phyloP scores from a whole-genome alignment of 805 yeast genomes.

The Starmerella powellii region DNA sequence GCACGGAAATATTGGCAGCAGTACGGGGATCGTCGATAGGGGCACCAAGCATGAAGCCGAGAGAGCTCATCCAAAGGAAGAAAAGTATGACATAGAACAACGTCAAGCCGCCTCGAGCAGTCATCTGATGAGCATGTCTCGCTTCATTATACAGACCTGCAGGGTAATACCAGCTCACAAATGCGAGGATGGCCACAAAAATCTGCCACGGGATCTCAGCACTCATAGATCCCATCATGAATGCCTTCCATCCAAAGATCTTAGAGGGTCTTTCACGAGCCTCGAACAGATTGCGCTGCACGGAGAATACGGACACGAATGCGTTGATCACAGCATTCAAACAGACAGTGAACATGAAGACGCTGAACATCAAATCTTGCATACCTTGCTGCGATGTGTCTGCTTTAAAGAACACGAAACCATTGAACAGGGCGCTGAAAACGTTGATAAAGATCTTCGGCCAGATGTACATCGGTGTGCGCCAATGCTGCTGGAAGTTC shows the following conservation, averaged over 20 bases:
- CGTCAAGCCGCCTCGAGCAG: slow-evolving; percentile 41
- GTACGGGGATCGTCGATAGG: slow-evolving; percentile 55
- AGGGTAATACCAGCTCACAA: slow-evolving; percentile 43
- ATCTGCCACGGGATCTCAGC: slow-evolving; percentile 52
- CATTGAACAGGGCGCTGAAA: slow-evolving; percentile 50
- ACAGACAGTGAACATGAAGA: slow-evolving; percentile 46
- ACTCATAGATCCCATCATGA: slow-evolving; percentile 42
- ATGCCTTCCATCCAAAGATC: slow-evolving; percentile 58
- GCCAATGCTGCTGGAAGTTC: slow-evolving; percentile 38
- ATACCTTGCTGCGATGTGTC: slow-evolving; percentile 42
- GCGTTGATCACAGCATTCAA: slow-evolving; percentile 52
- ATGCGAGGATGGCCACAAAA: slow-evolving; percentile 40
- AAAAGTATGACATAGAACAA: slow-evolving; percentile 40
- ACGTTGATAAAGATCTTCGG: slow-evolving; percentile 44
- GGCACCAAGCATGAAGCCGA: slow-evolving; percentile 45
- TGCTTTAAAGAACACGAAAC: slow-evolving; percentile 57
- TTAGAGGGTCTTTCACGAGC: slow-evolving; percentile 60
- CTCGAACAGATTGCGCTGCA: slow-evolving; percentile 51
- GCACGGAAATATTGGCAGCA: slow-evolving; percentile 47
- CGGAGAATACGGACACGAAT: slow-evolving; percentile 47
- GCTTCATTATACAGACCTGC: slow-evolving; percentile 35
- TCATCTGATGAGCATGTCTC: slow-evolving; percentile 34
- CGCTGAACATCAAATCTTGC: slow-evolving; percentile 47
- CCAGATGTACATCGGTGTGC: slow-evolving; percentile 51
- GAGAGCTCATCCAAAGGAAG: slow-evolving; percentile 40